Percentiles rank a stretch among this genome's conserved stretches.
These are phyloP conservation scores for Cladosporium sp. DNA, from an alignment of 2,329 filamentous ascomycete genomes.

Conservation along the genomic window DNA sequence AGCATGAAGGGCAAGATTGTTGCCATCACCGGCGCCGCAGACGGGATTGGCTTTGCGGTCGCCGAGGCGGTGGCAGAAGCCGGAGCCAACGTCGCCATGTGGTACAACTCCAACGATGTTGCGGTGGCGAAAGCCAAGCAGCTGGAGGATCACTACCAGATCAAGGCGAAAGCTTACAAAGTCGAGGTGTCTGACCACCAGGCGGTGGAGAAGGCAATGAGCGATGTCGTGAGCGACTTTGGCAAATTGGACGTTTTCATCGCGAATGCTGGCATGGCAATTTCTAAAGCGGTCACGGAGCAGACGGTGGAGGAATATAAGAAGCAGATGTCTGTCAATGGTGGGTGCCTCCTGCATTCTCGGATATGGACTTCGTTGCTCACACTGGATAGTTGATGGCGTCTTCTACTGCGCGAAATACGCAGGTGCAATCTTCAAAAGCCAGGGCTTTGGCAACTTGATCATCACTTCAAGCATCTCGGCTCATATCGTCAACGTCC, in stretches of 20 bases:
- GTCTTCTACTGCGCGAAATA: conserved; percentile 42
- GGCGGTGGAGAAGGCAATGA: conserved; percentile 60
- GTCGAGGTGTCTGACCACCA: conserved; percentile 71
- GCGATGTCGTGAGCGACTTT: conserved; percentile 66
- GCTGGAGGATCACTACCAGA: conserved; percentile 20
- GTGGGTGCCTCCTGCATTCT: too few species aligned
- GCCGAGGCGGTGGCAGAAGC: conserved; percentile 83
- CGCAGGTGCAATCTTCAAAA: conserved; percentile 39
- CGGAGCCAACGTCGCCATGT: conserved; percentile 80
- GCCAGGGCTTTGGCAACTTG: conserved; percentile 44
- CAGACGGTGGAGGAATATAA: conserved; percentile 50
- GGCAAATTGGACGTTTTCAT: conserved; percentile 83
- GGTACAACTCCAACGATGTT: conserved; percentile 77
- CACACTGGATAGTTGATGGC: conserved; percentile 28
- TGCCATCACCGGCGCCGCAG: conserved; percentile 81
- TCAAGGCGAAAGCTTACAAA: conserved; percentile 50
- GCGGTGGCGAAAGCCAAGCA: conserved; percentile 17
- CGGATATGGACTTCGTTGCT: too few species aligned
- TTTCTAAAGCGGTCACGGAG: conserved; percentile 58
- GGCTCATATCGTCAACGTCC: conserved; percentile 33
- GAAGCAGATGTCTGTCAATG: conserved; percentile 52
- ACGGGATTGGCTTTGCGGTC: conserved; percentile 85
- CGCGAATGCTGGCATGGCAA: conserved; percentile 88
- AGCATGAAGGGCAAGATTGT: conserved; percentile 77
- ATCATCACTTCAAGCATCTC: conserved; percentile 43